Base-by-base conservation (phyloP, 352 stramenopile genomes). In the Phytophthora europaea region DNA sequence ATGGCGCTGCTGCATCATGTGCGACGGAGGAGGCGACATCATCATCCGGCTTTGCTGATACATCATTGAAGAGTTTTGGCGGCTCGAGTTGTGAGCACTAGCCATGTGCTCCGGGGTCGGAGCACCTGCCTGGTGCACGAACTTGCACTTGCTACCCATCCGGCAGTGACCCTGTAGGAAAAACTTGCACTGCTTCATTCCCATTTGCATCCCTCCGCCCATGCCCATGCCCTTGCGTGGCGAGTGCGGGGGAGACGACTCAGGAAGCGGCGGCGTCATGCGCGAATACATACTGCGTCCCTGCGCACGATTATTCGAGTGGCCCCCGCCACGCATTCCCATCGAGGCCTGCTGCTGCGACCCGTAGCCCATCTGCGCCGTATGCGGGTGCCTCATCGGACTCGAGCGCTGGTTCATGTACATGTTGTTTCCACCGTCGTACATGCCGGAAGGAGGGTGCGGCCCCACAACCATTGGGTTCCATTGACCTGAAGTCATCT, bases 91-190 rank as follows among this genome's bases (percentile, higher is more conserved):
- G 36, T 75, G 66, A 33, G 57, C 62, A 22, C 65, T 60, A 10
- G 65, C 60, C 58, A 77, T 73, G 54, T 77, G 68, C 33, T 78
- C 63, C 33, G 67, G 52, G 4, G 68, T 73, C 45, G 67, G 38
- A 47, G 61, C 60, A 10, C 78, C 75, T 7, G 62, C 40, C 53
- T 91, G 81, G 68, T 96, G 89, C 45, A 86, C 83, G 65, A 94
- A 96, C 75, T 94, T 94, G 72, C 89, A 96, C 80, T 96, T 96
- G 71, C 73, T 89, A 33, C 87, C 89, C 87, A 96, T 94, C 43
- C 89, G 87, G 56, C 89, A 96, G 72, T 96, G 87, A 16, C 89
- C 89, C 67, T 96, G 89, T 9, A 91, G 63, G 64, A 91, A 96
- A 61, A 94, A 96, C 71, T 94, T 94, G 75, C 89, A 96, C 60